Conservation (phyloP, 768 basidiomycete species). For the Termitomyces sp. region DNA sequence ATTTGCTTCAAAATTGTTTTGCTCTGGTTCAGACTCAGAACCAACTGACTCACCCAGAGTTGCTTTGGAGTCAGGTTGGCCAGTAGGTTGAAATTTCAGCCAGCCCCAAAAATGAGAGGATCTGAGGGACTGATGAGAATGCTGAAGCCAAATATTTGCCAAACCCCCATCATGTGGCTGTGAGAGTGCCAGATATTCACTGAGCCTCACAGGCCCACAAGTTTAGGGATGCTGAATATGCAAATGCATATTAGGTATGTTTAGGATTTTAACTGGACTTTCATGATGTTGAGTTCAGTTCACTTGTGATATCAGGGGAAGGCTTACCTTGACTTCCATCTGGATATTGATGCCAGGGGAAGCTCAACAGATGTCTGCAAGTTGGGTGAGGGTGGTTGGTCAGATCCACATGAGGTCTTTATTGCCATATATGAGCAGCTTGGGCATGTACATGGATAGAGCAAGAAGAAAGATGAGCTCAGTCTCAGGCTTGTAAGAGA, state of each 20-base stretch:
- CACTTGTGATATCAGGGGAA: not conserved
- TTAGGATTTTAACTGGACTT: slow-evolving; percentile 9
- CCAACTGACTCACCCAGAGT: too few relatives aligned
- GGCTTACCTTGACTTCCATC: slow-evolving; percentile 13
- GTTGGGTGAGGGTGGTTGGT: slow-evolving; percentile 9
- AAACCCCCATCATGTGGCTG: too few relatives aligned
- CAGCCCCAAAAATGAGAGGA: too few relatives aligned
- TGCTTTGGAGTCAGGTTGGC: too few relatives aligned
- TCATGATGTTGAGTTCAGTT: not conserved
- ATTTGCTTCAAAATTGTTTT: too few relatives aligned
- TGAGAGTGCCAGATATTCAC: too few relatives aligned
- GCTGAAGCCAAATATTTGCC: too few relatives aligned
- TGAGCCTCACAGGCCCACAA: too few relatives aligned
- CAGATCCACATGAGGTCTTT: slow-evolving; percentile 11
- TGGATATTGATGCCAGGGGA: slow-evolving; percentile 8
- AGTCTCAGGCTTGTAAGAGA: slow-evolving; percentile 11
- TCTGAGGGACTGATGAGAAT: too few relatives aligned
- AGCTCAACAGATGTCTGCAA: slow-evolving; percentile 6
- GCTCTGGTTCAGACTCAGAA: too few relatives aligned
- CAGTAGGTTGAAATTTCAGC: too few relatives aligned
- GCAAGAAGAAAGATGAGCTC: slow-evolving; percentile 14
- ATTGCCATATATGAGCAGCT: slow-evolving; percentile 11
- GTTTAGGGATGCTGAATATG: slow-evolving; percentile 11
- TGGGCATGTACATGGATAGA: slow-evolving; percentile 3
- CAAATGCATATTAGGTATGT: slow-evolving; percentile 12